Conservation (phyloP, 73 alveolate species). For the Tetrahymena borealis region DNA sequence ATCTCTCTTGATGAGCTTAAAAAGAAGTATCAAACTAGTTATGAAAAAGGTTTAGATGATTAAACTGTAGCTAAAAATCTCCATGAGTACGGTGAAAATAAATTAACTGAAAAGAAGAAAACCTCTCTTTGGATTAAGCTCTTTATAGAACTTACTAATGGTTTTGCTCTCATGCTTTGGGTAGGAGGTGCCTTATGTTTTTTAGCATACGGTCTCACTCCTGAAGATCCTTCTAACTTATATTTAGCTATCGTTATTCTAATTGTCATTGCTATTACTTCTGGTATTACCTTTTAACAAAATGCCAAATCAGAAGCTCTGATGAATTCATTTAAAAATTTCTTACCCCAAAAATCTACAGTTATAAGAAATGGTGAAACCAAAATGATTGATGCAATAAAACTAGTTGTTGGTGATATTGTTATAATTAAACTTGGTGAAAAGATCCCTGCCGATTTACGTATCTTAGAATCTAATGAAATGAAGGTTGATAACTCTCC, state of each 20-base stretch:
- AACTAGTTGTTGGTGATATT: conserved; percentile 93
- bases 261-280: conserved; percentile 66
- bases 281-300: conserved; percentile 59
- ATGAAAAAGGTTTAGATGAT: conserved; percentile 37
- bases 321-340: conserved; percentile 72
- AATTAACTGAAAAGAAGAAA: conserved; percentile 63
- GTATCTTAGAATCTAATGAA: conserved; percentile 70
- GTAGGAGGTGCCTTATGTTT: conserved; percentile 70
- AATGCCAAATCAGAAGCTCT: conserved; percentile 71
- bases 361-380: conserved; percentile 76
- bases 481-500: conserved; percentile 89
- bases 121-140: conserved; percentile 65
- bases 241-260: conserved; percentile 76
- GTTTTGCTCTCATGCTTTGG: conserved; percentile 73
- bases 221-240: conserved; percentile 54
- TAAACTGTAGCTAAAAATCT: conserved; percentile 35
- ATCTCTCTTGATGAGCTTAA: conserved; percentile 54
- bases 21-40: conserved; percentile 37
- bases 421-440: conserved; percentile 82
- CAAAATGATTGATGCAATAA: conserved; percentile 54
- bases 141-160: conserved; percentile 60
- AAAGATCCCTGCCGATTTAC: conserved; percentile 93
- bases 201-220: conserved; percentile 64
- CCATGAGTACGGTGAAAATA: conserved; percentile 64
- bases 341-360: conserved; percentile 36